Base-by-base conservation (phyloP, 2,329 filamentous ascomycete genomes). In the Aspergillus udagawae region DNA sequence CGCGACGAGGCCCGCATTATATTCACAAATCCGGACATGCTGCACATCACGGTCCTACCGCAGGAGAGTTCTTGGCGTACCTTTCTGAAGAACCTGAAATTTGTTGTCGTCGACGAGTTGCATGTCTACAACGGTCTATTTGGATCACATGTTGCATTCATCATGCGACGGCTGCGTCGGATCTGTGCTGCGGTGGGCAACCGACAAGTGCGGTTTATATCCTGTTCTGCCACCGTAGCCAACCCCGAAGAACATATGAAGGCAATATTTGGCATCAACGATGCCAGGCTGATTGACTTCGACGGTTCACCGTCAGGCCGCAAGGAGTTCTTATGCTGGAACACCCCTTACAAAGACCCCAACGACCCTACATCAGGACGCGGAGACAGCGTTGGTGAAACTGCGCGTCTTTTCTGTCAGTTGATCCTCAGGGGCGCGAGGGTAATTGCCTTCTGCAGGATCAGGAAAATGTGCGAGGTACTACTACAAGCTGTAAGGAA, bases 271-370 rank as follows among this genome's bases (percentile, higher is more conserved):
- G 93, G 93, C 0, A 83, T 96, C 6, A 84, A 92, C 0, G 81
- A 92, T 61, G 90, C 96, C 14, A 85, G 82, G 57, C 74, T 97
- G 48, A 88, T 93, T 0, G 92, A 97, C 68, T 92, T 90, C 67
- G 94, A 99, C 69, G 94, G 94, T 1, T 96, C 92, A 0, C 94
- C 94, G 0, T 91, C 91, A 5, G 91, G 93, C 0, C 83, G 91
- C 23, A 97, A 97, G 70, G 93, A 97, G 67, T 97, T 97, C 57
- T 70, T 99, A 6, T 97, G 92, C 73, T 99, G 94, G 94, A 97
- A 99, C 66, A 97, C 93, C 0, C 94, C 94, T 0, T 96, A 86
- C 73, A 95, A 92, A 71, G 93, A 97, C 64, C 91, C 93, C 0
- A 83, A 82, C 1, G 93, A 97, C 73, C 90, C 92, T 8, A 86